Base-by-base conservation (phyloP, 805 yeast genomes). In the Metschnikowia noctiluminum region DNA sequence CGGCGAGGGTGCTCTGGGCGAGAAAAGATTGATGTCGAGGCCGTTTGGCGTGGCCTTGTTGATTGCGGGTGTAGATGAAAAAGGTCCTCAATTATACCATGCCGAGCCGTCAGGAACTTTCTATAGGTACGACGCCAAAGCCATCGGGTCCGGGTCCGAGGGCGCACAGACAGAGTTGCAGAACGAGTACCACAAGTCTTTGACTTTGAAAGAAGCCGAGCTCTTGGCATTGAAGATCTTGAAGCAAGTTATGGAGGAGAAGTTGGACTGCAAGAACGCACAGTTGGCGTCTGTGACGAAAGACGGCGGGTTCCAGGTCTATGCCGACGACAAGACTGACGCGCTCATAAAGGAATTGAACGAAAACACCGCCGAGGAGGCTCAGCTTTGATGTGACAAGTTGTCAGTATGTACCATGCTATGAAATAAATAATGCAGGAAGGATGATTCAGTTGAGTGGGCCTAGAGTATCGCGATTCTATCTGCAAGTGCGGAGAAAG, bases 21-120 rank as follows among this genome's bases (percentile, higher is more conserved):
- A 94, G 65, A 92, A 92, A 68, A 80, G 95, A 65, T 77, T 86
- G 56, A 87, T 94, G 99, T 89, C 97, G 4, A 84, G 99, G 73
- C 99, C 99, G 11, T 94, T 94, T 68, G 99, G 99, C 65, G 99
- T 94, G 43, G 99, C 99, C 1, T 73, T 94, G 57, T 78, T 94
- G 61, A 86, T 94, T 62, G 99, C 98, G 6, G 99, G 99, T 43
- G 79, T 84, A 59, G 99, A 94, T 71, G 95, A 89, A 59, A 85
- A 89, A 62, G 99, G 99, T 0, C 96, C 97, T 41, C 99, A 94
- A 69, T 79, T 94, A 59, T 88, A 88, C 66, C 97, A 94, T 67
- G 96, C 98, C n/a, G 99, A 94, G 71, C 99, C 99, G 36, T 88
- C 96, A 12, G 99, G 99, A 50, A 94, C 99, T 1, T 94, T 90